A percentile compares a stretch with the other conserved stretches of the same genome.
Conservation (phyloP, 352 stramenopile species). For the Phytophthora tubulina region DNA sequence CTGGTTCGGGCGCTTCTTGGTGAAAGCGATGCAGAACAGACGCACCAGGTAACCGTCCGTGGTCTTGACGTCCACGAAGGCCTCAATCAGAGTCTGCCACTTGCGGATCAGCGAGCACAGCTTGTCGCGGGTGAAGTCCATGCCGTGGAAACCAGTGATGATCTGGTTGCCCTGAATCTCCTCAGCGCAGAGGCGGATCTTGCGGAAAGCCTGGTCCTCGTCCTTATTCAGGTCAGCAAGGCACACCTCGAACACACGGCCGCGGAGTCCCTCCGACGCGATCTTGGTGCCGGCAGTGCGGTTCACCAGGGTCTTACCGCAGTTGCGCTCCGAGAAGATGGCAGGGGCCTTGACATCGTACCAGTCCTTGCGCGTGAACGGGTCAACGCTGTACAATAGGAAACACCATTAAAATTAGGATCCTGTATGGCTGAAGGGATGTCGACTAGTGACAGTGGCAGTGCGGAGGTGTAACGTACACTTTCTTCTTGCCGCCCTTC, state of each 20-base stretch:
- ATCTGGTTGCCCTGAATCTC: constrained; percentile 95
- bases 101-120: constrained; percentile 99
- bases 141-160: constrained; percentile 92
- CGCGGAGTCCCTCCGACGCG: constrained; percentile 98
- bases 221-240: constrained; percentile 99
- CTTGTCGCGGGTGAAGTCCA: constrained; percentile 98
- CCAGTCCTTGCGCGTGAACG: constrained; percentile 99
- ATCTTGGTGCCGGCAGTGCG: constrained; percentile 97
- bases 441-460: neutral
- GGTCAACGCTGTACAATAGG: constrained; percentile 90
- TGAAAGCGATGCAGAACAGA: constrained; percentile 99
- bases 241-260: constrained; percentile 98
- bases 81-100: constrained; percentile 99
- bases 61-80: constrained; percentile 98
- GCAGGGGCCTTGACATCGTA: constrained; percentile 98
- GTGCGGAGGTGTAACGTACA: constrained; percentile 59
- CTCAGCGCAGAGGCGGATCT: constrained; percentile 99
- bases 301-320: constrained; percentile 99
- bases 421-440: neutral
- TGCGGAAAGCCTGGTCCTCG: constrained; percentile 97
- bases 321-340: constrained; percentile 98
- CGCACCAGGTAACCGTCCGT: constrained; percentile 99
- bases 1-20: constrained; percentile 99
- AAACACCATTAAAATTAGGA: constrained; percentile 27
- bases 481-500: constrained; percentile 94